phyloP scores from a whole-genome alignment of 1,139 yeast genomes.

The Cylindricascospora bacillispora region DNA sequence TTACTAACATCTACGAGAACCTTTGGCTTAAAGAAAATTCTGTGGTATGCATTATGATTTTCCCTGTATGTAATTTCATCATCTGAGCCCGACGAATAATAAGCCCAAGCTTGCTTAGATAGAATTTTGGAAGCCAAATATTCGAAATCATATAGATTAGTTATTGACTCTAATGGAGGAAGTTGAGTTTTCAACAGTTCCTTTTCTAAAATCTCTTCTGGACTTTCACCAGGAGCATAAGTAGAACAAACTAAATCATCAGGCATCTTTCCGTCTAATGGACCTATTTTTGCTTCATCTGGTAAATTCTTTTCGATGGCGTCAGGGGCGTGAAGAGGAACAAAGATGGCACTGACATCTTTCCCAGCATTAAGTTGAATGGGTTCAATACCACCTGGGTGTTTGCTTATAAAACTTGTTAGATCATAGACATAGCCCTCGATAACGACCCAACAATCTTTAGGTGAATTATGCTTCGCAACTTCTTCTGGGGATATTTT shows the following conservation, averaged over 20 bases:
- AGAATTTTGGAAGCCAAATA: conserved; percentile 66
- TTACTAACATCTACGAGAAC: conserved; percentile 50
- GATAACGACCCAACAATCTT: conserved; percentile 82
- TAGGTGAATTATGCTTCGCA: conserved; percentile 45
- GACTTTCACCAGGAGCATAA: conserved; percentile 27
- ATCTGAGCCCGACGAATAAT: conserved; percentile 83
- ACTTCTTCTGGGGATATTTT: conserved; percentile 33
- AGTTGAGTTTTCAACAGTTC: conserved; percentile 32
- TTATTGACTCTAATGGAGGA: conserved; percentile 26
- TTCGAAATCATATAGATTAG: conserved; percentile 41
- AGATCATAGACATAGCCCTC: conserved; percentile 77
- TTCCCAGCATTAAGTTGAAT: conserved; percentile 73
- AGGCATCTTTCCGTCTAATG: conserved; percentile 24
- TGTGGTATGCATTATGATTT: conserved; percentile 78
- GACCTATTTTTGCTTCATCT: conserved; percentile 35
- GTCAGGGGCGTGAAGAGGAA: conserved; percentile 77
- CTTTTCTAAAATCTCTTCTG: conserved; percentile 47
- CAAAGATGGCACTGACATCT: conserved; percentile 81
- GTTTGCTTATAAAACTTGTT: conserved; percentile 62
- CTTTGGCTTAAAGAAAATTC: conserved; percentile 75
- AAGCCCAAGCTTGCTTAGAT: conserved; percentile 78
- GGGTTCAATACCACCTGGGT: conserved; percentile 81
- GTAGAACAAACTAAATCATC: conserved; percentile 18
- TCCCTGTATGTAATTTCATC: conserved; percentile 85
- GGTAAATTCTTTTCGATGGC: conserved; percentile 46